Conservation (phyloP, 768 basidiomycete species). For the Auricularia cornea region DNA sequence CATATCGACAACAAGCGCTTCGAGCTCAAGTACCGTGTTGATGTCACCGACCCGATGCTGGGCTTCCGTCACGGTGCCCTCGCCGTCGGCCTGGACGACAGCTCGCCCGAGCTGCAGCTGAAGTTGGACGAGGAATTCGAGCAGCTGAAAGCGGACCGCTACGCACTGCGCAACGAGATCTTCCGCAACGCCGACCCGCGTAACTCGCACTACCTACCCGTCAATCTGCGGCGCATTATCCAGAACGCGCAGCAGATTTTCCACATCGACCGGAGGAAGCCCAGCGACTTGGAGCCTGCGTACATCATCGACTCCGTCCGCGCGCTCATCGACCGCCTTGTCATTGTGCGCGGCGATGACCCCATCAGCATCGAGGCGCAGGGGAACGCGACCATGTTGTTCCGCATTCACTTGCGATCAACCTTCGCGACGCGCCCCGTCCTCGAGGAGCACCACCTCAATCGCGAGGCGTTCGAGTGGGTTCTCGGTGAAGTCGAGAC, state of each 20-base stretch:
- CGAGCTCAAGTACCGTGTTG: constrained; percentile 89
- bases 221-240: constrained; percentile 90
- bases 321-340: constrained; percentile 63
- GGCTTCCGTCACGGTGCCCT: constrained; percentile 75
- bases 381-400: constrained; percentile 80
- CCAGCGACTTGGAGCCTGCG: constrained; percentile 81
- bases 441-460: constrained; percentile 80
- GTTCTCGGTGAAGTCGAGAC: constrained; percentile 91
- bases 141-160: constrained; percentile 66
- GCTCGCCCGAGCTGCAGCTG: constrained; percentile 71
- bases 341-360: constrained; percentile 86
- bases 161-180: constrained; percentile 67
- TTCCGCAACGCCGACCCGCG: constrained; percentile 70
- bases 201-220: constrained; percentile 79
- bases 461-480: constrained; percentile 95
- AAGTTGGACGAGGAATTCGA: constrained; percentile 74
- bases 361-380: constrained; percentile 68
- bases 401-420: constrained; percentile 88
- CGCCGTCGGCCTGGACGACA: constrained; percentile 82
- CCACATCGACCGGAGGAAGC: constrained; percentile 90
- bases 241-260: constrained; percentile 96
- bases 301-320: constrained; percentile 78
- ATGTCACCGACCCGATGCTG: constrained; percentile 74
- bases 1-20: constrained; percentile 74
- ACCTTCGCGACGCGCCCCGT: constrained; percentile 83